Base-by-base conservation (phyloP, 306 rosid species). In the Lotus japonicus region DNA sequence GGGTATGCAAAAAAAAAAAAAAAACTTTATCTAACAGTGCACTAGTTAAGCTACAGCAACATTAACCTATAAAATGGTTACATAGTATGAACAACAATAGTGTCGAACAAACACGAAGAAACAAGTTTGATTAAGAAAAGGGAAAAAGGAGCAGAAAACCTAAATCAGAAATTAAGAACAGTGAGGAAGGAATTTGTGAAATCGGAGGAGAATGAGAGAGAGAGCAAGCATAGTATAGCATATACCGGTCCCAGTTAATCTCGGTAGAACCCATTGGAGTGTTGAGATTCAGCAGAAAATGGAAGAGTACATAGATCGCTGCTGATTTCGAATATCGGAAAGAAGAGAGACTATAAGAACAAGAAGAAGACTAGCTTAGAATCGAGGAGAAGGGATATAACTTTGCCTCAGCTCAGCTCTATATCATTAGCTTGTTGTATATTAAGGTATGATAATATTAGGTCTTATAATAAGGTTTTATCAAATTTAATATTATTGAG, bases 211-310 rank as follows among this genome's bases (percentile, higher is more conserved):
- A 60, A 21, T n/a, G n/a, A n/a, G n/a, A n/a, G n/a, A n/a, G n/a
- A n/a, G n/a, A n/a, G n/a, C n/a, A n/a, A n/a, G n/a, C n/a, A n/a
- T n/a, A n/a, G n/a, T n/a, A n/a, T n/a, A n/a, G n/a, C n/a, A n/a
- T 5, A 39, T 68, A 92, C 98, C 87, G 88, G 85, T 89, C 97
- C 98, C 98, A 92, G 76, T 84, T 86, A 72, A 92, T 86, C 79
- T 92, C 98, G 15, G 88, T 45, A 0, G 89, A 52, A 1, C 83
- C 78, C 98, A 89, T 82, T 84, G 79, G 54, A 54, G 43, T 1
- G 58, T 18, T 10, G 13, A 23, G 35, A 44, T 43, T 14, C 19
- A 4, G 19, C 55, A 59, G 28, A 15, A 28, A 66, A 57, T 8
- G 67, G 74, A 81, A 66, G 65, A 80, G 59, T 36, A 43, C 87